These are phyloP conservation scores for Tetrapyrgos nigripes DNA, from an alignment of 1,284 basidiomycete genomes.

Conservation along the genomic window DNA sequence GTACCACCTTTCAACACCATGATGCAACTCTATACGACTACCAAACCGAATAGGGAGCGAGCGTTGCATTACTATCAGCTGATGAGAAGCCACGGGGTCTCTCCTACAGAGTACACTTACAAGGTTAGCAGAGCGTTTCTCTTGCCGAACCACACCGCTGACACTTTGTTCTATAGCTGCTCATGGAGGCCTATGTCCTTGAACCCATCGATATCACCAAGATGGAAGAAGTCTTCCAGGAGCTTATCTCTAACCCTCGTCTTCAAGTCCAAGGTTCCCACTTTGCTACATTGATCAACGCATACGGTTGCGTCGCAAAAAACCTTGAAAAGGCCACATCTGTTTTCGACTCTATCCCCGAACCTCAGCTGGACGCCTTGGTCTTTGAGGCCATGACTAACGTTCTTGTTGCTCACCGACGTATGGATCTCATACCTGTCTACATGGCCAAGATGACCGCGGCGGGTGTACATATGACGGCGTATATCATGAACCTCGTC, in stretches of 20 bases:
- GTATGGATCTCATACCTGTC: conserved; percentile 79
- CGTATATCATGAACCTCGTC: conserved; percentile 93
- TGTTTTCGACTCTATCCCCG: conserved; percentile 81
- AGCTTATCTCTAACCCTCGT: conserved; percentile 57
- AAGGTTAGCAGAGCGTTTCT: conserved; percentile 60
- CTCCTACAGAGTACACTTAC: conserved; percentile 90
- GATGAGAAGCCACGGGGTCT: conserved; percentile 69
- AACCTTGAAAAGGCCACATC: conserved; percentile 81
- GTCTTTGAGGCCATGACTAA: conserved; percentile 93
- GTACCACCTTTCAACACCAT: conserved; percentile 98
- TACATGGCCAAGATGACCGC: conserved; percentile 72
- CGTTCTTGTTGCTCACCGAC: conserved; percentile 82
- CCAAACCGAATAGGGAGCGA: conserved; percentile 83
- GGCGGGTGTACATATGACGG: conserved; percentile 86
- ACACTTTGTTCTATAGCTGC: conserved; percentile 57
- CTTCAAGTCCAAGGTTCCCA: conserved; percentile 84
- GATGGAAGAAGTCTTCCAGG: conserved; percentile 79
- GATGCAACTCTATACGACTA: conserved; percentile 97
- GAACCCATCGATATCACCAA: conserved; percentile 81
- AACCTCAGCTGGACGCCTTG: conserved; percentile 74
- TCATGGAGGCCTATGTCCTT: conserved; percentile 92
- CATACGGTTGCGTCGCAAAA: conserved; percentile 84
- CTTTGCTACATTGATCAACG: conserved; percentile 93
- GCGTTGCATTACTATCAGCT: conserved; percentile 82
- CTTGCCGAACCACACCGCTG: conserved; percentile 12